Base-by-base conservation (phyloP, 1,139 yeast species). In the Scheffersomyces titani region DNA sequence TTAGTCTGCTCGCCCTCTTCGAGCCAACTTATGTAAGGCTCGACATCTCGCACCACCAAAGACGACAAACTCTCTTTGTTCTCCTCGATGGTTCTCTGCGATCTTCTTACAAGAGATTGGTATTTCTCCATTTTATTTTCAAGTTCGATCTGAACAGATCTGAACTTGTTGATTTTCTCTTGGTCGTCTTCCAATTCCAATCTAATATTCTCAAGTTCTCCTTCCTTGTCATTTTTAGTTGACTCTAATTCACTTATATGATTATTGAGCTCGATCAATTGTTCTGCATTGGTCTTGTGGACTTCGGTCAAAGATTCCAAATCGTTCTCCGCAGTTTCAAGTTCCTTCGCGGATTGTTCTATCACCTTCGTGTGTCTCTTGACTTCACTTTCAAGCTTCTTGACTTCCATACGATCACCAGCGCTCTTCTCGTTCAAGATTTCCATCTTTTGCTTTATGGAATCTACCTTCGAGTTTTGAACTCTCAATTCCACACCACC, bases 401-500 rank as follows among this genome's bases (percentile, higher is more conserved):
- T 82, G 49, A 82, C 70, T n/a, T 85, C 76, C 65, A 88, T 73
- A 59, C 81, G 83, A 57, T 87, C 91, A 51, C 82, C 83, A 3
- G 89, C 80, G n/a, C 86, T 78, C 62, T 85, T 87, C 49, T 85
- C 86, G 45, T 75, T 77, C 21, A 86, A 73, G 20, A 89, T 82
- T 57, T 88, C 90, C 50, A 90, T 82, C 64, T 86, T 84, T 64
- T 90, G 92, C 52, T 80, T 78, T 47, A 90, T 78, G 1, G 96
- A 89, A 65, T 88, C 94, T 13, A 94, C 97, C 65, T 87, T 89
- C 1, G 96, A 84, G 62, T 87, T 90, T 66, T 92, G 97, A 60
- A 90, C 72, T 56, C 93, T 86, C 61, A 94, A 79, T 61, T 88
- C 88, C 13, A 90, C 88, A 61, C 99, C 99, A 55, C 99, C 99